A percentile compares a stretch with the other conserved stretches of the same genome.
These are phyloP conservation scores for Crepidotus variabilis DNA, from an alignment of 768 basidiomycete species.

Conservation along the genomic window DNA sequence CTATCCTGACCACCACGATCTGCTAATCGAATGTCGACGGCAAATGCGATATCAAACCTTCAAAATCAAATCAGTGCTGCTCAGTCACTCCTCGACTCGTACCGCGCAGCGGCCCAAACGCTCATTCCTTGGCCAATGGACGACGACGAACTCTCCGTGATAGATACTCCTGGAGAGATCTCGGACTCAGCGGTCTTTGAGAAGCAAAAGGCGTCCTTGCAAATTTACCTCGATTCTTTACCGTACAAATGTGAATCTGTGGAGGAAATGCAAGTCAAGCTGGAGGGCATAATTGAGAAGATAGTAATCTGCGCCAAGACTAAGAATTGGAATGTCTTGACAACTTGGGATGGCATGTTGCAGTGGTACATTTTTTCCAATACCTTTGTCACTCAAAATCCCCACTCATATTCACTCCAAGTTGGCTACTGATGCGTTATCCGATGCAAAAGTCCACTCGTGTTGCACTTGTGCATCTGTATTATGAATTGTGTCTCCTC, in stretches of 20 bases:
- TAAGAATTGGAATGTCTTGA: constrained; percentile 70
- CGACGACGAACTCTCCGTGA: constrained; percentile 51
- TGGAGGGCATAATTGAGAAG: constrained; percentile 67
- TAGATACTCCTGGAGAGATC: constrained; percentile 33
- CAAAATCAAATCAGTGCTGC: constrained; percentile 1
- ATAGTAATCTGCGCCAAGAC: constrained; percentile 68
- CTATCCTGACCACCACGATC: neutral
- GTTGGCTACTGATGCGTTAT: constrained; percentile 82
- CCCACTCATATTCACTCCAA: constrained; percentile 20
- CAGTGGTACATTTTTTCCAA: constrained; percentile 53
- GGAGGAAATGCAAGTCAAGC: constrained; percentile 66
- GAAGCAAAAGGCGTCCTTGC: constrained; percentile 56
- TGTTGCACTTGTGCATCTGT: constrained; percentile 67
- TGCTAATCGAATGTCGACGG: neutral
- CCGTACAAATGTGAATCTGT: constrained; percentile 73
- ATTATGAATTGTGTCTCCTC: constrained; percentile 74
- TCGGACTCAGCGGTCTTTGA: constrained; percentile 42
- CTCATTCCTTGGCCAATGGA: constrained; percentile 47
- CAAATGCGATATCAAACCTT: neutral
- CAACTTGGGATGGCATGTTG: constrained; percentile 76
- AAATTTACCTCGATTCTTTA: constrained; percentile 61
- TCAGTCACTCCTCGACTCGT: constrained; percentile 10
- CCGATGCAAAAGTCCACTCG: constrained; percentile 68
- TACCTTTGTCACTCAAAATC: constrained; percentile 1
- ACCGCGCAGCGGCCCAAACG: neutral